These are phyloP conservation scores for Talaromyces nanjingensis DNA, from an alignment of 495 filamentous ascomycete genomes.

Conservation along the genomic window DNA sequence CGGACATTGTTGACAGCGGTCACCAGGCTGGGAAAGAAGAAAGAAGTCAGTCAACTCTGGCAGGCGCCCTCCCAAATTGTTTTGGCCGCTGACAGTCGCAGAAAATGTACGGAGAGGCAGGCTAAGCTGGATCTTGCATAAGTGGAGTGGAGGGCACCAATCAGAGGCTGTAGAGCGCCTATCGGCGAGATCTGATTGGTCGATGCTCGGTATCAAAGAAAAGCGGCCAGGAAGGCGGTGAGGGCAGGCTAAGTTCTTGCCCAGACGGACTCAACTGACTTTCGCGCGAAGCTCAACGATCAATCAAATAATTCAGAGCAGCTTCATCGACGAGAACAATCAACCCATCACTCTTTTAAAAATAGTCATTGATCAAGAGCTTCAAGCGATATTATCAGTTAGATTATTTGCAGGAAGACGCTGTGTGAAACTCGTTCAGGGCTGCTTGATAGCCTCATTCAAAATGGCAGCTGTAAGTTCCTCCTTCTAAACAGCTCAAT, in stretches of 20 bases:
- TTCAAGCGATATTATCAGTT: too few species aligned
- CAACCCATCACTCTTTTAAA: neutral
- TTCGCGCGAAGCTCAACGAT: neutral
- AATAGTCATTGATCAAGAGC: neutral
- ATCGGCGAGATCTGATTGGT: neutral
- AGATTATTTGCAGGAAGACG: neutral
- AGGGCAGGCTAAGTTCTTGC: neutral
- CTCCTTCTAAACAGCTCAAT: neutral
- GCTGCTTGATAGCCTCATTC: neutral
- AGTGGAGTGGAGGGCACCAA: neutral
- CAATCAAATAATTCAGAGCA: neutral
- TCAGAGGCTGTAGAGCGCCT: neutral
- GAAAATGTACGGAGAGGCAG: neutral
- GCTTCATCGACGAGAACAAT: neutral
- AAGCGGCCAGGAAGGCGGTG: constrained; percentile 21
- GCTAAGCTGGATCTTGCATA: neutral
- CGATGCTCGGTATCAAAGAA: neutral
- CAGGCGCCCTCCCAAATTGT: neutral
- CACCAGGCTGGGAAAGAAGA: neutral
- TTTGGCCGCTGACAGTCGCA: neutral
- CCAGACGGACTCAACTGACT: neutral
- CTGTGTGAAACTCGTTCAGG: neutral
- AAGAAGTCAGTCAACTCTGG: neutral
- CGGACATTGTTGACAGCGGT: neutral
- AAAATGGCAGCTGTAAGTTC: constrained; percentile 37